Conservation (phyloP, 2,329 filamentous ascomycete species). For the Furcasterigmium sp. region DNA sequence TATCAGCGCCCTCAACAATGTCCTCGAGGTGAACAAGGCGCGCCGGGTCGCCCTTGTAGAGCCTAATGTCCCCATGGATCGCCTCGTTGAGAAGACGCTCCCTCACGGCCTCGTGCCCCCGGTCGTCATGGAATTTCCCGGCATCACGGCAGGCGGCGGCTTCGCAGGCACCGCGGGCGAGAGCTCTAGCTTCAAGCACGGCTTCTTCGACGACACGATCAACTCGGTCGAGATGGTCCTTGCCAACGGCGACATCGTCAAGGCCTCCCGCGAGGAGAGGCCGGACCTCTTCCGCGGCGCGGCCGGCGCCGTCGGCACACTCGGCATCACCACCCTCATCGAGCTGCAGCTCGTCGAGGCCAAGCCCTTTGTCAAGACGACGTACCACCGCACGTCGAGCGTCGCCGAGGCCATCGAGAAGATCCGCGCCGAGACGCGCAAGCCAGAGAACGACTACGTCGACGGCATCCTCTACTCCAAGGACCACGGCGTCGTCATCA, state of each 20-base stretch:
- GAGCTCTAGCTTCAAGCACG: constrained; percentile 63
- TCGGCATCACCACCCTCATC: constrained; percentile 63
- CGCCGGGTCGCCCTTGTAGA: constrained; percentile 61
- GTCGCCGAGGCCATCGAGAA: constrained; percentile 40
- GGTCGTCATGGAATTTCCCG: constrained; percentile 72
- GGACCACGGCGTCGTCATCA: constrained; percentile 60
- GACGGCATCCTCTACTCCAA: constrained; percentile 65
- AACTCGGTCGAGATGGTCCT: constrained; percentile 64
- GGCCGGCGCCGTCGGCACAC: constrained; percentile 61
- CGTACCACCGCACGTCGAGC: constrained; percentile 51
- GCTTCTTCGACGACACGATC: constrained; percentile 65
- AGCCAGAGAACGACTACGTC: constrained; percentile 58
- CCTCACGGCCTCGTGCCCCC: constrained; percentile 62
- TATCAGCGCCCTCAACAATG: constrained; percentile 58
- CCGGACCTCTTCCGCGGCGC: constrained; percentile 60
- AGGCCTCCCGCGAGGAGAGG: constrained; percentile 33
- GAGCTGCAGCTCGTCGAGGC: constrained; percentile 60
- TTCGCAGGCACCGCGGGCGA: constrained; percentile 69
- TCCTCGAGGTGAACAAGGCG: constrained; percentile 56
- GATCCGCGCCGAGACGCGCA: constrained; percentile 40
- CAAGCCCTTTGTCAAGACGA: constrained; percentile 54
- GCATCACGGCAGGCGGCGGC: constrained; percentile 68
- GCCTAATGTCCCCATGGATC: constrained; percentile 72
- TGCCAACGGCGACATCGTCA: constrained; percentile 58
- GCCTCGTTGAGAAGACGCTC: constrained; percentile 60